phyloP scores from a whole-genome alignment of 805 yeast genomes.

The Saccharomycopsis sp. region DNA sequence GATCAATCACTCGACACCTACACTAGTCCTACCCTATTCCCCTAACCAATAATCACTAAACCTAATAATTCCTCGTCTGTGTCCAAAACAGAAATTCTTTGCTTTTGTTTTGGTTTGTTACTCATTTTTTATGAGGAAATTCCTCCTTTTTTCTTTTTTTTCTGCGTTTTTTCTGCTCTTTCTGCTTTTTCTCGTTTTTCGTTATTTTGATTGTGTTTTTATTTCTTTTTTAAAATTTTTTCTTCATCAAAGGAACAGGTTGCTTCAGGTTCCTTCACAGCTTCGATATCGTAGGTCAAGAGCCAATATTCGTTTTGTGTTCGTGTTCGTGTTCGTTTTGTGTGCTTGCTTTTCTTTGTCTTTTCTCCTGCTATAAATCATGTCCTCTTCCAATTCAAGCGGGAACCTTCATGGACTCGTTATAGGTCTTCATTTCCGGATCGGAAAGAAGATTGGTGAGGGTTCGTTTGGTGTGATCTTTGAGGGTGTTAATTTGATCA shows the following conservation, averaged over 20 bases:
- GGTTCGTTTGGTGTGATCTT: constrained; percentile 83
- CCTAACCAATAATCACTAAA: no score
- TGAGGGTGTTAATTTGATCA: constrained; percentile 69
- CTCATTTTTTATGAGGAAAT: background rate
- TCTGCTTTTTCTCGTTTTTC: background rate
- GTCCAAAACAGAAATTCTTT: background rate
- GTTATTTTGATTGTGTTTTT: background rate
- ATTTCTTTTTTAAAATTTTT: background rate
- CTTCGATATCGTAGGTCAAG: no score
- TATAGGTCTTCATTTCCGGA: constrained; percentile 58
- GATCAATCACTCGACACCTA: no score
- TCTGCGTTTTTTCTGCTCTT: background rate
- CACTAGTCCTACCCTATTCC: no score
- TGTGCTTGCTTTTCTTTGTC: no score
- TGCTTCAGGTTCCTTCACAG: no score
- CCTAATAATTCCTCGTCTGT: background rate
- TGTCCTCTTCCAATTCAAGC: constrained; percentile 18
- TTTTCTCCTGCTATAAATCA: no score
- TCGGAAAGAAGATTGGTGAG: constrained; percentile 81
- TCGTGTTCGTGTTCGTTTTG: no score
- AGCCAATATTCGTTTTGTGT: no score
- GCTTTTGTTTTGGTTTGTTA: background rate
- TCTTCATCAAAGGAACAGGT: background rate
- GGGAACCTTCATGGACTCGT: constrained; percentile 29
- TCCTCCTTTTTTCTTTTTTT: background rate